phyloP scores from a whole-genome alignment of 176 grass and related monocot genomes.

The Triticum monococcum region DNA sequence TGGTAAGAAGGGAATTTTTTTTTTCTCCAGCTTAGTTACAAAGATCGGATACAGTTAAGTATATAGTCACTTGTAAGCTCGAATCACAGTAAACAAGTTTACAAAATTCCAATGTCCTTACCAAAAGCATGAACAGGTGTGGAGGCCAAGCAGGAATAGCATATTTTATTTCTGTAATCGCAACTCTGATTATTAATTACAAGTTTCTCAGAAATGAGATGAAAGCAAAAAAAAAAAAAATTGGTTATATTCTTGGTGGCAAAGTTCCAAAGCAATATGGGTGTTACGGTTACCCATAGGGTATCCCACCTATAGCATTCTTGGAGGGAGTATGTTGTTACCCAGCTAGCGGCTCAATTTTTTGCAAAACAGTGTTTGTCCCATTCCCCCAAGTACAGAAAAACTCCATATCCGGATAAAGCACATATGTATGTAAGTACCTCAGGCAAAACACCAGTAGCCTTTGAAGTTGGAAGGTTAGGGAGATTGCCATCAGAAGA shows the following conservation, averaged over 20 bases:
- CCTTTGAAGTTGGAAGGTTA: slow-evolving; percentile 84
- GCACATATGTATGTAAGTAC: slow-evolving; percentile 44
- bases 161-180: background rate
- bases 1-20: no score
- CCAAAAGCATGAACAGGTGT: background rate
- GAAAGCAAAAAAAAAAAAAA: background rate
- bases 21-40: background rate
- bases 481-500: slow-evolving; percentile 62
- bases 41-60: background rate
- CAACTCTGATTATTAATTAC: background rate
- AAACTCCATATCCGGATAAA: background rate
- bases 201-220: background rate
- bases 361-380: background rate
- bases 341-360: background rate
- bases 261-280: background rate
- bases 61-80: background rate
- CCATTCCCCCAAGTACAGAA: background rate
- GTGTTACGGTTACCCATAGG: background rate
- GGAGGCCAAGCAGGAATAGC: background rate
- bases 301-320: background rate
- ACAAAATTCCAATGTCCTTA: background rate
- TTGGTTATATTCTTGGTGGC: background rate
- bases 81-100: background rate
- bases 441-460: slow-evolving; percentile 94
- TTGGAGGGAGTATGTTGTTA: background rate